Evolutionary conservation across 495 filamentous ascomycete species (phyloP).

Genomic region (Aspergillus affinis): DNA sequence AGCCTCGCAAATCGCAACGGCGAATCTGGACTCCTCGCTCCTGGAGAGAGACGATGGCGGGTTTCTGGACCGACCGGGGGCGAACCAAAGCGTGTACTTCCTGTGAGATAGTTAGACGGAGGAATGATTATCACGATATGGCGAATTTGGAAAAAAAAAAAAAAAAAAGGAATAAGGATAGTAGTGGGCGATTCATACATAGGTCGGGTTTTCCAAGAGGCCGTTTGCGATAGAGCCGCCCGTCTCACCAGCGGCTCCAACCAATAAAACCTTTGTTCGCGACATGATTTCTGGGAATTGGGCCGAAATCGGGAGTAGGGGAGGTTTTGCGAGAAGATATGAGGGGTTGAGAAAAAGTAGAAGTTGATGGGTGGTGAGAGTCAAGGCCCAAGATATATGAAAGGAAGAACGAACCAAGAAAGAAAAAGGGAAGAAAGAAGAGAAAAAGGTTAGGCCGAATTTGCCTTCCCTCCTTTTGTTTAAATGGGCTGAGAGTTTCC

Average conservation of each 20-base stretch:
- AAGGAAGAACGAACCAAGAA: not conserved
- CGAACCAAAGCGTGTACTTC: constrained; percentile 51
- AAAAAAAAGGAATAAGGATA: constrained; percentile 5
- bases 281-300: constrained; percentile 32
- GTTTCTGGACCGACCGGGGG: constrained; percentile 48
- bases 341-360: constrained; percentile 14
- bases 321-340: not conserved
- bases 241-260: constrained; percentile 50
- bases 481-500: not conserved
- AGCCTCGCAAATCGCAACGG: constrained; percentile 44
- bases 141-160: not conserved
- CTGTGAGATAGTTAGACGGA: constrained; percentile 25
- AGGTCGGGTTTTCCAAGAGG: constrained; percentile 39
- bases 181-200: constrained; percentile 30
- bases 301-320: constrained; percentile 7
- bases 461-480: constrained; percentile 8
- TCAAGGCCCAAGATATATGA: not conserved
- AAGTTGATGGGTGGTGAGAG: not conserved
- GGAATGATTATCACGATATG: not conserved
- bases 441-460: constrained; percentile 13
- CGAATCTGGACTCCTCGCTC: constrained; percentile 49
- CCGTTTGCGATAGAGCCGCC: constrained; percentile 51
- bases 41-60: constrained; percentile 40
- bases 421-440: not conserved
- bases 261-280: constrained; percentile 45